Conservation (phyloP, 2,329 filamentous ascomycete species). For the Microsporum canis region DNA sequence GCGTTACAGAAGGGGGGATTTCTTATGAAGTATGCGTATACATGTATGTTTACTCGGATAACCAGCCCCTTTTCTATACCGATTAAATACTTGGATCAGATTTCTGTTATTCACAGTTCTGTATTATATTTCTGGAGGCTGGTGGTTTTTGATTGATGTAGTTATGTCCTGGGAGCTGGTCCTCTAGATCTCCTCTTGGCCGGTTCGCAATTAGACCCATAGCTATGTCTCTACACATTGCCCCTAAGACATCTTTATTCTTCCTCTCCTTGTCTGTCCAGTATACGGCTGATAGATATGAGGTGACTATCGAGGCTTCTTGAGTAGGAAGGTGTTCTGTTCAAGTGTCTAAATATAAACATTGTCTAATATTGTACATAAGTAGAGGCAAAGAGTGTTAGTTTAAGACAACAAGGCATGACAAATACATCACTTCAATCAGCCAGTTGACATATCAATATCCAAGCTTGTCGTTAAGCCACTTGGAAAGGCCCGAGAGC, state of each 20-base stretch:
- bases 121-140: neutral
- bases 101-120: neutral
- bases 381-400: neutral
- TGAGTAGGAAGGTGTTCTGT: neutral
- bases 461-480: constrained; percentile 19
- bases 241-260: no score
- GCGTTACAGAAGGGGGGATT: neutral
- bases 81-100: neutral
- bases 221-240: no score
- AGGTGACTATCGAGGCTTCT: neutral
- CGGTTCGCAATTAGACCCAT: no score
- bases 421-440: neutral
- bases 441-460: constrained; percentile 2
- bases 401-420: neutral
- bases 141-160: neutral
- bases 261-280: no score
- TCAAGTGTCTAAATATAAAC: neutral
- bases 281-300: neutral
- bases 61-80: neutral
- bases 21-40: neutral
- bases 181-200: no score
- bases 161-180: neutral
- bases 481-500: constrained; percentile 12
- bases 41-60: neutral
- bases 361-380: neutral